Evolutionary conservation across 768 basidiomycete species (phyloP), one percentile per base, ranked within the genome.

Genomic region (Lepiota brunneoincarnata): DNA sequence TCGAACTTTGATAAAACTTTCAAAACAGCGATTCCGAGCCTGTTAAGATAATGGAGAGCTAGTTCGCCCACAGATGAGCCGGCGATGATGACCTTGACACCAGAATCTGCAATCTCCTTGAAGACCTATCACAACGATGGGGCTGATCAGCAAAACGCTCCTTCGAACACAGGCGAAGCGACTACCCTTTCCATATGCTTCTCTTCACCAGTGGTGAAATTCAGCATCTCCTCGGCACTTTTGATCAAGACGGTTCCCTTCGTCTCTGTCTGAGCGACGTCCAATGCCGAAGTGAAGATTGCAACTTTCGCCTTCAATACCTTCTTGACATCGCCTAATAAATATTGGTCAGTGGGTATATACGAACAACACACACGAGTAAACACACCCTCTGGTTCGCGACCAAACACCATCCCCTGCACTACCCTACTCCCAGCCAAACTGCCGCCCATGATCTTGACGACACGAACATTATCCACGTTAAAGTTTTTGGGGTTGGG

Each of bases 1-100:
- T 99, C 96, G 70, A 99, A 99, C 71, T 99, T 99, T 66, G 93
- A 97, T 54, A 96, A 82, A 24, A 98, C 92, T 70, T 97, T 98
- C 72, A 99, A 82, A 61, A 98, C 93, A 63, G 93, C 92, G 70
- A 99, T 93, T 74, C 84, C 79, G 76, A 90, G 80, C 51, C 95
- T 82, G 77, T 98, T 91, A 65, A 99, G 87, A 76, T 94, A 99
- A 73, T 99, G 97, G 55, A 97, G 76, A 1, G 95, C 93, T 53
- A 99, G 91, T 65, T 99, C 97, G 61, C 95, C 96, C 59, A 99
- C 81, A 38, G 84, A 83, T 7, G 93, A 89, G 17, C 97, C 97
- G 12, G 93, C 96, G 59, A 99, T 82, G 76, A 99, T 85, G 59
- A 98, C 81, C 67, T 89, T 91, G 63, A 99, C 87, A 39, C 96